Conservation (phyloP, 1,284 basidiomycete genomes). For the Ceratobasidium sp. region DNA sequence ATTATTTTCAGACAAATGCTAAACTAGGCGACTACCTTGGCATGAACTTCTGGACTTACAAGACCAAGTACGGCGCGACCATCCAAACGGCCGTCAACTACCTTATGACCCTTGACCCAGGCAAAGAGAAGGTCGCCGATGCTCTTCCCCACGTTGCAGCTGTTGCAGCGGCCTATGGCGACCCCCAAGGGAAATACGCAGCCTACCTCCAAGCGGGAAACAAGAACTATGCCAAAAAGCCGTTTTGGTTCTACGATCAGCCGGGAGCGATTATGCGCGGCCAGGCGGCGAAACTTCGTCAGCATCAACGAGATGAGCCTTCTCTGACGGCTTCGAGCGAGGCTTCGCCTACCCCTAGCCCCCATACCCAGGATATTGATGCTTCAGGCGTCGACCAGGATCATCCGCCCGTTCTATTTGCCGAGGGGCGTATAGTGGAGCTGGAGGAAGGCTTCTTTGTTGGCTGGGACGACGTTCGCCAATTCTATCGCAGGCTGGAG, state of each 20-base stretch:
- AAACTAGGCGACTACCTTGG: slow-evolving; percentile 60
- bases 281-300: not conserved
- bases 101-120: slow-evolving; percentile 47
- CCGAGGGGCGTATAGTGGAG: slow-evolving; percentile 41
- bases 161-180: slow-evolving; percentile 66
- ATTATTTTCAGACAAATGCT: slow-evolving; percentile 45
- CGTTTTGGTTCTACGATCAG: slow-evolving; percentile 68
- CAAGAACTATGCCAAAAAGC: slow-evolving; percentile 55
- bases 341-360: not conserved
- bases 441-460: slow-evolving; percentile 38
- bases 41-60: slow-evolving; percentile 47
- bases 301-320: not conserved
- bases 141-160: slow-evolving; percentile 66
- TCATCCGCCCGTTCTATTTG: slow-evolving; percentile 57
- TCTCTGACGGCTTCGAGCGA: slow-evolving; percentile 13
- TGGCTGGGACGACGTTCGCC: slow-evolving; percentile 34
- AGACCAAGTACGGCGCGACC: slow-evolving; percentile 47
- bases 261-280: slow-evolving; percentile 47
- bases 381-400: slow-evolving; percentile 30
- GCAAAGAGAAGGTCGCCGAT: slow-evolving; percentile 55
- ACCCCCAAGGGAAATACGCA: slow-evolving; percentile 64
- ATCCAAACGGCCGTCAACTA: slow-evolving; percentile 50
- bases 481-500: slow-evolving; percentile 23
- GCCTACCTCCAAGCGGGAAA: slow-evolving; percentile 56
- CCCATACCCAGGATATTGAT: not conserved